Evolutionary conservation across 306 rosid genomes (phyloP).

Genomic region (Citrullus amarus): DNA sequence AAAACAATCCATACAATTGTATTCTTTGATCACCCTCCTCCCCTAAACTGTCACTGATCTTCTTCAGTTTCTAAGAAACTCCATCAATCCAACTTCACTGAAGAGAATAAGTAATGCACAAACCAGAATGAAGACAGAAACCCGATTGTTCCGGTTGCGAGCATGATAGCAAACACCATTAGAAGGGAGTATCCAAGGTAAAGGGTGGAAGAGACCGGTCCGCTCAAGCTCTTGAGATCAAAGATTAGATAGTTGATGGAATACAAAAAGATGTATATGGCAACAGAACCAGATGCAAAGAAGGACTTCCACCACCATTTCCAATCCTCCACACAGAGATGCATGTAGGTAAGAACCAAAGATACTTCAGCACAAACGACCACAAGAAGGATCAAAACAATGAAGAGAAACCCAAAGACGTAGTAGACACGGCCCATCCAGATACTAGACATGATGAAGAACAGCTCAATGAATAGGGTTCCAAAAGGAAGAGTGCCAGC

Average conservation of each 20-base stretch:
- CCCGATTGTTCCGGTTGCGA: constrained; percentile 59
- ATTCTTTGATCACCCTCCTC: background rate
- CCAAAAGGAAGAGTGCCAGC: constrained; percentile 67
- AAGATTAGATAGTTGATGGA: constrained; percentile 55
- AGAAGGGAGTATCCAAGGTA: constrained; percentile 56
- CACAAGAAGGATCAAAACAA: constrained; percentile 47
- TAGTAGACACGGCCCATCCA: constrained; percentile 75
- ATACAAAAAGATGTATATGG: constrained; percentile 56
- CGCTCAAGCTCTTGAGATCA: constrained; percentile 56
- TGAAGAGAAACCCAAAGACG: constrained; percentile 53
- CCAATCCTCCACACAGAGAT: constrained; percentile 73
- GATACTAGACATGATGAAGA: constrained; percentile 66
- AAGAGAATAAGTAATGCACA: constrained; percentile 56
- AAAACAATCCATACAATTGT: constrained; percentile 1
- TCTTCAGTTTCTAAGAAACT: background rate
- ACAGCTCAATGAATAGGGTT: constrained; percentile 58
- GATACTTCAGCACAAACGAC: constrained; percentile 68
- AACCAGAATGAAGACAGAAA: constrained; percentile 75
- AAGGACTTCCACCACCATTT: constrained; percentile 84
- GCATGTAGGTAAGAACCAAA: constrained; percentile 62
- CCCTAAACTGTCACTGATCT: constrained; percentile 7
- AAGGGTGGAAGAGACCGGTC: constrained; percentile 58
- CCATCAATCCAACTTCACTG: constrained; percentile 58
- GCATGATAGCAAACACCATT: constrained; percentile 68
- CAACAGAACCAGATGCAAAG: constrained; percentile 61